A percentile compares a stretch with the other conserved stretches of the same genome.
Conservation (phyloP, 169 alveolate species). For the Babesia ovis region DNA sequence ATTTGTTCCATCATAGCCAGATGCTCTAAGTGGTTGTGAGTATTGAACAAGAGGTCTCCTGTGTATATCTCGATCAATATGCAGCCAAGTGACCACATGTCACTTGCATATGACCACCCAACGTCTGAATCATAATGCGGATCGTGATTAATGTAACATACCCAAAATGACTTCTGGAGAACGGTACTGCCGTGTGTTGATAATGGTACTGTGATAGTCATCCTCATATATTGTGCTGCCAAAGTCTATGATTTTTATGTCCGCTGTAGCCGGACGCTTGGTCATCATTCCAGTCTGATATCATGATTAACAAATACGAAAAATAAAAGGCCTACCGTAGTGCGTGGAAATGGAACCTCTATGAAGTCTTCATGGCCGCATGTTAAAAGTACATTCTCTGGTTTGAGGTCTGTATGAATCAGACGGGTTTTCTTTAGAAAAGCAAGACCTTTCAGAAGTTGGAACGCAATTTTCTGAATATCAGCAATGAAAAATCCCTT, state of each 20-base stretch:
- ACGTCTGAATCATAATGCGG: slow-evolving; percentile 59
- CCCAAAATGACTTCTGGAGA: slow-evolving; percentile 97
- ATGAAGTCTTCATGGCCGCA: slow-evolving; percentile 68
- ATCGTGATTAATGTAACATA: slow-evolving; percentile 59
- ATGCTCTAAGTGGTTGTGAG: slow-evolving; percentile 94
- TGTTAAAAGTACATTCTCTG: slow-evolving; percentile 93
- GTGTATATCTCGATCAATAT: slow-evolving; percentile 92
- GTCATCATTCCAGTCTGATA: slow-evolving; percentile 66
- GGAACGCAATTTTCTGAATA: slow-evolving; percentile 89
- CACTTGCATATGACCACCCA: slow-evolving; percentile 93
- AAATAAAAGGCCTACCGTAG: slow-evolving; percentile 34
- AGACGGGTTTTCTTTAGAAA: slow-evolving; percentile 88
- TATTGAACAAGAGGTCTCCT: slow-evolving; percentile 90
- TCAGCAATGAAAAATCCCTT: slow-evolving; percentile 90
- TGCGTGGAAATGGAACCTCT: slow-evolving; percentile 75
- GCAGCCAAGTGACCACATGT: slow-evolving; percentile 96
- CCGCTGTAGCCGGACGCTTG: slow-evolving; percentile 83
- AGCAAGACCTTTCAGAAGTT: slow-evolving; percentile 88
- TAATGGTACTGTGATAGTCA: slow-evolving; percentile 94
- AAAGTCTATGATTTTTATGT: slow-evolving; percentile 94
- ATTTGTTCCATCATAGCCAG: slow-evolving; percentile 89
- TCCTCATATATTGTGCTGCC: slow-evolving; percentile 97
- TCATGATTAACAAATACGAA: not conserved
- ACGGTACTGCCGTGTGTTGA: slow-evolving; percentile 97
- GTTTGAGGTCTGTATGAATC: slow-evolving; percentile 98